Evolutionary conservation across 345 rosid genomes (phyloP).

Genomic region (Diplotaxis tenuifolia): DNA sequence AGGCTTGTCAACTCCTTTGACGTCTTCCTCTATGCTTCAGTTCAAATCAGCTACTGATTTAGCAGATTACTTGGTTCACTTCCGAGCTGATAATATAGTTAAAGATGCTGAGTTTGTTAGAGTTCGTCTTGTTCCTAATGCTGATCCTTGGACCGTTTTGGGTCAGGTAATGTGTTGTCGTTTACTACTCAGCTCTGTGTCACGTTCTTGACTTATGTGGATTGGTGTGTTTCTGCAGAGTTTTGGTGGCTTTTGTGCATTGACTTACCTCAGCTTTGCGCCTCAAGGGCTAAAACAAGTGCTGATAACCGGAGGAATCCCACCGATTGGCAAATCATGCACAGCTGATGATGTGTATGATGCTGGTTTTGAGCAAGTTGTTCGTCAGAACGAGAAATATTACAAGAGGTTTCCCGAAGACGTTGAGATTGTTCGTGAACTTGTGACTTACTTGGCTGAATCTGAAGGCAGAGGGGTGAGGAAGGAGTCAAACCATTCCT

Average conservation of each 20-base stretch:
- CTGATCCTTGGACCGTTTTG: slow-evolving; percentile 75
- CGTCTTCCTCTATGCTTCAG: slow-evolving; percentile 83
- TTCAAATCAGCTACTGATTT: slow-evolving; percentile 56
- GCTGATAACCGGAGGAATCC: slow-evolving; percentile 89
- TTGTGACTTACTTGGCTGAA: slow-evolving; percentile 62
- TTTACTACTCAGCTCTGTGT: background rate
- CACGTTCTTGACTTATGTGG: background rate
- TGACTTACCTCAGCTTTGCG: slow-evolving; percentile 84
- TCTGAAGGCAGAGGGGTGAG: slow-evolving; percentile 89
- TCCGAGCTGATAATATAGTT: slow-evolving; percentile 86
- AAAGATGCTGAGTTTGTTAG: slow-evolving; percentile 89
- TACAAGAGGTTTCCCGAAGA: slow-evolving; percentile 89
- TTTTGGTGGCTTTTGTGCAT: slow-evolving; percentile 91
- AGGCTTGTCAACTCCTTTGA: slow-evolving; percentile 81
- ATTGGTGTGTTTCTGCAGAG: slow-evolving; percentile 50
- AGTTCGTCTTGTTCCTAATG: slow-evolving; percentile 70
- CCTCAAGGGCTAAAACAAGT: slow-evolving; percentile 90
- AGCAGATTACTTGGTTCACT: slow-evolving; percentile 67
- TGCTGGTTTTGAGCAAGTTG: slow-evolving; percentile 54
- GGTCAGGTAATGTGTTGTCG: slow-evolving; percentile 66
- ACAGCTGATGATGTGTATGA: slow-evolving; percentile 69
- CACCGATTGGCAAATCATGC: slow-evolving; percentile 70
- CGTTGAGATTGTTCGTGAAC: slow-evolving; percentile 59
- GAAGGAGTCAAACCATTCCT: slow-evolving; percentile 27
- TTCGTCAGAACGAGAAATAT: slow-evolving; percentile 78